Evolutionary conservation across 495 filamentous ascomycete species (phyloP), one percentile per base, ranked within the genome.

Genomic region (Penicillium salamii): DNA sequence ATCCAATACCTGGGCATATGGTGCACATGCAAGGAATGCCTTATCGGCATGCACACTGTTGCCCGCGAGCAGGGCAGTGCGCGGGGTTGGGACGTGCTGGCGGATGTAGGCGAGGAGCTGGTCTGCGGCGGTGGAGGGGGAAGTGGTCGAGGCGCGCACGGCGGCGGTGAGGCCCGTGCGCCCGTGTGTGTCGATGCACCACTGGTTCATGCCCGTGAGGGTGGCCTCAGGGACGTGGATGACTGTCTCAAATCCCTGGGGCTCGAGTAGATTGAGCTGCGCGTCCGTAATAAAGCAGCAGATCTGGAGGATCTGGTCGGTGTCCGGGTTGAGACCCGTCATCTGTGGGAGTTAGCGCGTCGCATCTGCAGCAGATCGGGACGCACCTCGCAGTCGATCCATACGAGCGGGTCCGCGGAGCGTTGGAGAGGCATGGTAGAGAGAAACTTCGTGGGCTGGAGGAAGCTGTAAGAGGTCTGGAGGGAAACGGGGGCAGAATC

Each of bases 31-130:
- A 45, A 98, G 76, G 62, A 97, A 98, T 8, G 84, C 83, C 55
- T 82, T 85, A 64, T 98, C 93, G 5, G 85, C 86, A 62, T 98
- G 93, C 7, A 98, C 87, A 26, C 84, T 90, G 66, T 96, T 98
- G 4, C 93, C 93, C 0, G 93, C 91, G 34, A 98, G 71, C 54
- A 97, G 65, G 3, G 81, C 91, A 21, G 62, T 74, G 21, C 79
- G 72, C 3, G 76, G 71, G 34, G 83, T 65, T 0, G 88, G 87
- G 11, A 95, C 78, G 53, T 83, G 72, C 38, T 71, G 78, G 56
- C 82, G 72, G 54, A 97, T 85, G 63, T 97, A 98, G 28, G 77
- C 75, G 13, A 97, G 75, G 24, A 97, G 76, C 12, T 75, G 77
- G 18, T 80, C 70, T 13, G 90, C 88, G 6, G 93, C 95, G 44